These are phyloP conservation scores for Exserohilum rostratum DNA, from an alignment of 2,329 filamentous ascomycete species.

Conservation along the genomic window DNA sequence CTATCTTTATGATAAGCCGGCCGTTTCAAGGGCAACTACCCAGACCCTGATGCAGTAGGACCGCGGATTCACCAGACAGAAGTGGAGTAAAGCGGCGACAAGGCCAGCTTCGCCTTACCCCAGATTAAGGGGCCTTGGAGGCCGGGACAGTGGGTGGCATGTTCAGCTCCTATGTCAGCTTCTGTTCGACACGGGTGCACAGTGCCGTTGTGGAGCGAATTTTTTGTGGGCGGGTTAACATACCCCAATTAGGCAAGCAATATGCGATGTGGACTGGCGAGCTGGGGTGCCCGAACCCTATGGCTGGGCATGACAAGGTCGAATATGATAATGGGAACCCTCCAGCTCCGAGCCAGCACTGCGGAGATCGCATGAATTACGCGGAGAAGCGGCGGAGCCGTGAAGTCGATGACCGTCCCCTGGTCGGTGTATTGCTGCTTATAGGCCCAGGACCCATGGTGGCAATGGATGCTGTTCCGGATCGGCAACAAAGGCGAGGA, in stretches of 20 bases:
- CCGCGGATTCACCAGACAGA: slow-evolving; percentile 18
- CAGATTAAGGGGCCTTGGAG: slow-evolving; percentile 1
- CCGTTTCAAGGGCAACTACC: background rate
- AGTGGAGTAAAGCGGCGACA: slow-evolving; percentile 20
- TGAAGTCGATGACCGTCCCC: background rate
- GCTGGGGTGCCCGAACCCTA: slow-evolving; percentile 1
- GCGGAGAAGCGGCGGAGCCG: background rate
- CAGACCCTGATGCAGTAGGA: background rate
- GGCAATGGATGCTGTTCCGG: background rate
- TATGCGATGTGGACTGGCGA: slow-evolving; percentile 9
- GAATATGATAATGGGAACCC: background rate
- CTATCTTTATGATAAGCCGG: slow-evolving; percentile 7
- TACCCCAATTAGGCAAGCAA: slow-evolving; percentile 16
- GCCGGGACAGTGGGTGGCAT: slow-evolving; percentile 1
- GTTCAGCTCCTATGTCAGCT: slow-evolving; percentile 1
- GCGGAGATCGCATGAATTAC: background rate
- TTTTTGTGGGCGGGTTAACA: slow-evolving; percentile 18
- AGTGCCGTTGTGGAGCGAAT: slow-evolving; percentile 13
- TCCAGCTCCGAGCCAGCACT: background rate
- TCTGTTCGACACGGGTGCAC: slow-evolving; percentile 6
- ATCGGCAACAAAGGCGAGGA: background rate
- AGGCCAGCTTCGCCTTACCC: slow-evolving; percentile 6
- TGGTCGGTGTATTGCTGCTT: background rate
- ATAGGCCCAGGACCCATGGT: background rate
- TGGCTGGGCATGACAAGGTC: background rate